Evolutionary conservation across 805 yeast species (phyloP).

Genomic region (Kuraishia piskuri): DNA sequence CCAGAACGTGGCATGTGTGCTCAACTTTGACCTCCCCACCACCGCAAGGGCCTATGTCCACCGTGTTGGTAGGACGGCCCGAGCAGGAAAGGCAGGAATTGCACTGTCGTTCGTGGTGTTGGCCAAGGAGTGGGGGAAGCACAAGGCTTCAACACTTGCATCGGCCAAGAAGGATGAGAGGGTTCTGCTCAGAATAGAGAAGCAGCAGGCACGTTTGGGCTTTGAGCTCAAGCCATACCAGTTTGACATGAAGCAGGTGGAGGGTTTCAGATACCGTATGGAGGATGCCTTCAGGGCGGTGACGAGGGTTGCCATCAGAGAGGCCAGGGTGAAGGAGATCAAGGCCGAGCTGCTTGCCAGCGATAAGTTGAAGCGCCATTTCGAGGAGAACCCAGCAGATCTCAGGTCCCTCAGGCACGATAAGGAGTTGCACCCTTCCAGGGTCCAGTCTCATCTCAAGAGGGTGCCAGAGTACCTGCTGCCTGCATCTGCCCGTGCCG

Average conservation of each 20-base stretch:
- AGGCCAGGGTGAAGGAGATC: constrained; percentile 86
- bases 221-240: constrained; percentile 77
- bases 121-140: constrained; percentile 76
- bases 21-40: constrained; percentile 90
- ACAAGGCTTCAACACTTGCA: constrained; percentile 65
- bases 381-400: constrained; percentile 96
- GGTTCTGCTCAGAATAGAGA: constrained; percentile 65
- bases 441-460: constrained; percentile 78
- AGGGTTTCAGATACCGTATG: constrained; percentile 91
- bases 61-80: constrained; percentile 94
- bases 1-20: constrained; percentile 90
- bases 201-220: constrained; percentile 67
- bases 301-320: constrained; percentile 81
- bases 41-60: constrained; percentile 87
- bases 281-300: constrained; percentile 97
- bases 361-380: constrained; percentile 86
- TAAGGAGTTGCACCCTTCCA: constrained; percentile 73
- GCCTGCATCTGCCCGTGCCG: constrained; percentile 66
- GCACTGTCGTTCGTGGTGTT: constrained; percentile 90
- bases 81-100: constrained; percentile 95
- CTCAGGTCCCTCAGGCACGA: constrained; percentile 85
- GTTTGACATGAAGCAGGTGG: constrained; percentile 86
- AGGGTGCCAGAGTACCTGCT: constrained; percentile 88
- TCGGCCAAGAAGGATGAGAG: constrained; percentile 82
- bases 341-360: constrained; percentile 80